Evolutionary conservation across 441 rosid genomes (phyloP).

Genomic region (Rhodomyrtus psidioides): DNA sequence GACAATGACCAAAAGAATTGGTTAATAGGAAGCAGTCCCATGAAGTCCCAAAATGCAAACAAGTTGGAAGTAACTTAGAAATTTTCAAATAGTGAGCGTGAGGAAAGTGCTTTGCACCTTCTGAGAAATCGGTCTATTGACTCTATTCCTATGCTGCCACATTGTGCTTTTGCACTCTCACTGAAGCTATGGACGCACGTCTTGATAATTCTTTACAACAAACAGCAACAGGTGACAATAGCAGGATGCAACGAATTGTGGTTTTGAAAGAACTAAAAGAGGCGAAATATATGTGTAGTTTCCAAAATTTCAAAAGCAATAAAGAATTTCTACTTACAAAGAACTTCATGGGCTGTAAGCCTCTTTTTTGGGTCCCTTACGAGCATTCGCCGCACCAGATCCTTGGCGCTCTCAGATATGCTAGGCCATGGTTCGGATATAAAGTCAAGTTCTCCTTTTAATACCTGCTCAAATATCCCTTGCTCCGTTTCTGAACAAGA

Average conservation of each 20-base stretch:
- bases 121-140: not conserved
- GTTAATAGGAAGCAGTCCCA: not conserved
- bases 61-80: not conserved
- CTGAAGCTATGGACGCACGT: not conserved
- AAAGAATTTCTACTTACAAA: slow-evolving; percentile 35
- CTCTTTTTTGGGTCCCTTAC: slow-evolving; percentile 80
- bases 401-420: slow-evolving; percentile 77
- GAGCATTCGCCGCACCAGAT: slow-evolving; percentile 82
- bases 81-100: not conserved
- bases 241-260: not conserved
- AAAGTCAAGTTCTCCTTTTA: slow-evolving; percentile 88
- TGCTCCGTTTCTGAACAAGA: slow-evolving; percentile 76
- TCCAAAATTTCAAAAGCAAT: not conserved
- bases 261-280: not conserved
- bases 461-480: slow-evolving; percentile 93
- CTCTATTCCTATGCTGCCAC: not conserved
- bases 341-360: slow-evolving; percentile 83
- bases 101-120: not conserved
- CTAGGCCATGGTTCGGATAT: slow-evolving; percentile 95
- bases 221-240: not conserved
- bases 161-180: not conserved
- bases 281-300: not conserved
- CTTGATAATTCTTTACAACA: not conserved
- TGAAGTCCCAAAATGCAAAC: not conserved
- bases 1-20: not conserved